These are phyloP conservation scores for Drechmeria coniospora DNA, from an alignment of 2,329 filamentous ascomycete genomes.

Conservation along the genomic window DNA sequence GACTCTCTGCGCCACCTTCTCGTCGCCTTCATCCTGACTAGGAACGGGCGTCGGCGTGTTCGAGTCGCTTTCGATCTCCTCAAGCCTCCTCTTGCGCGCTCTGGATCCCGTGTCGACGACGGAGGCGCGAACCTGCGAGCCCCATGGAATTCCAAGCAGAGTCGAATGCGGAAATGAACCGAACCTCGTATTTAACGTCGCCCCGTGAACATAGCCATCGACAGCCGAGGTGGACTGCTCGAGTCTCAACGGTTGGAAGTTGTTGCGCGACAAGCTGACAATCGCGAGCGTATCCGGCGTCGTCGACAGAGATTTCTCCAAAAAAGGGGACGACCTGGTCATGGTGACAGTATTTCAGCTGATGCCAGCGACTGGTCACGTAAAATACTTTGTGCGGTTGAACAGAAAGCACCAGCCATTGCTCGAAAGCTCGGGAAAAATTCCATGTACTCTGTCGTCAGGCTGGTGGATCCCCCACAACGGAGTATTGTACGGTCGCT, in stretches of 20 bases:
- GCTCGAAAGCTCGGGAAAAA: too few species aligned
- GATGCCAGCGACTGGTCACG: too few species aligned
- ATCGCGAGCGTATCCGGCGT: conserved; percentile 57
- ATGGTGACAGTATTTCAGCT: too few species aligned
- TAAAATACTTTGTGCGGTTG: neutral
- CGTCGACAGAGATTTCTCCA: conserved; percentile 51
- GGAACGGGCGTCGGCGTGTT: conserved; percentile 21
- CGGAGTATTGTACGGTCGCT: too few species aligned
- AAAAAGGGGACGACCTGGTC: conserved; percentile 54
- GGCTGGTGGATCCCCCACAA: too few species aligned
- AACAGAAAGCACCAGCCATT: too few species aligned
- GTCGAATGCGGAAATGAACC: conserved; percentile 79
- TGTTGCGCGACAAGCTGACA: conserved; percentile 77
- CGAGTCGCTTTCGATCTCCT: conserved; percentile 25
- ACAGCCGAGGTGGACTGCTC: conserved; percentile 44
- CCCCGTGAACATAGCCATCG: conserved; percentile 60
- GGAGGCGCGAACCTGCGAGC: conserved; percentile 79
- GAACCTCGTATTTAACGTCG: conserved; percentile 81
- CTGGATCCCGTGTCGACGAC: conserved; percentile 84
- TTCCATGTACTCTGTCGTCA: too few species aligned
- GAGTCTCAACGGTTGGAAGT: conserved; percentile 61
- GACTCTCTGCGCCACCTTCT: conserved; percentile 14
- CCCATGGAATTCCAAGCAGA: conserved; percentile 68
- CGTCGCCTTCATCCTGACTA: conserved; percentile 19
- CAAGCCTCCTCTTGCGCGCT: conserved; percentile 50